phyloP scores from a whole-genome alignment of 2,329 filamentous ascomycete genomes.

The Fusarium guadeloupense region DNA sequence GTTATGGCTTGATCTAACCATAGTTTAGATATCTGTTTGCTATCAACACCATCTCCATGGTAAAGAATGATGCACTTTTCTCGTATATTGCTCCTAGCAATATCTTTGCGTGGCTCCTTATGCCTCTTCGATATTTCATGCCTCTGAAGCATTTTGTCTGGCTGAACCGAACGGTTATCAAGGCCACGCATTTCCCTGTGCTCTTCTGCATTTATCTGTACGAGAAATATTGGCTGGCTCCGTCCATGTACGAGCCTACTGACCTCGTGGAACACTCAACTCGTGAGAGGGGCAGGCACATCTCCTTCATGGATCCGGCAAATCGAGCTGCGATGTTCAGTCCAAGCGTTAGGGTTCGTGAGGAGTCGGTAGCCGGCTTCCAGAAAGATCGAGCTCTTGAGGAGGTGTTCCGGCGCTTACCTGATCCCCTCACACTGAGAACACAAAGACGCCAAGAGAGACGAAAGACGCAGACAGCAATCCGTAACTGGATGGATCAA shows the following conservation, averaged over 20 bases:
- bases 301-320: conserved; percentile 67
- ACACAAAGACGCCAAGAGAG: conserved; percentile 70
- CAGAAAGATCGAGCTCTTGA: conserved; percentile 91
- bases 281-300: conserved; percentile 57
- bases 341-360: conserved; percentile 75
- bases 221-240: conserved; percentile 80
- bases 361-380: conserved; percentile 87
- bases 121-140: conserved; percentile 82
- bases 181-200: conserved; percentile 87
- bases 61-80: conserved; percentile 96
- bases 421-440: conserved; percentile 69
- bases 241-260: conserved; percentile 80
- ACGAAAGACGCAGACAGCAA: conserved; percentile 80
- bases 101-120: conserved; percentile 88
- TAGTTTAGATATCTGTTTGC: conserved; percentile 79
- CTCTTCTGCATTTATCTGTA: conserved; percentile 88
- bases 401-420: conserved; percentile 84
- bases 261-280: conserved; percentile 82
- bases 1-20: conserved; percentile 6
- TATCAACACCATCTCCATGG: conserved; percentile 97
- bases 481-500: conserved; percentile 90
- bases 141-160: conserved; percentile 83
- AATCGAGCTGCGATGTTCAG: conserved; percentile 74
- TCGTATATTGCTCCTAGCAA: conserved; percentile 93
- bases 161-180: conserved; percentile 91